phyloP scores from a whole-genome alignment of 2,329 filamentous ascomycete species.

The Trichoderma pleuroti region DNA sequence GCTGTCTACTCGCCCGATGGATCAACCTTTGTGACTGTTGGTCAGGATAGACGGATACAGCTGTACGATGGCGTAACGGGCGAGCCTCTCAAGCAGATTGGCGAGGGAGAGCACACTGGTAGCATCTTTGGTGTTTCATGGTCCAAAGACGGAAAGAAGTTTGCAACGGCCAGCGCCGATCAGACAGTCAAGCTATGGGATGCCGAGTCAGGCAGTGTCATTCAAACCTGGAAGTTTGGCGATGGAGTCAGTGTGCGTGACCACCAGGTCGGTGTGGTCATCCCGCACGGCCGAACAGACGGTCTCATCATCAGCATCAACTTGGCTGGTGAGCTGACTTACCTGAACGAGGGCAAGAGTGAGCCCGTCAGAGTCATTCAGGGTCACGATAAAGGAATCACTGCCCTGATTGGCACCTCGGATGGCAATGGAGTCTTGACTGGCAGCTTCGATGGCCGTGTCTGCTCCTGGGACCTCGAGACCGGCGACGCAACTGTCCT shows the following conservation, averaged over 20 bases:
- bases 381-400: constrained; percentile 90
- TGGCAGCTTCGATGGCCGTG: constrained; percentile 85
- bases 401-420: constrained; percentile 54
- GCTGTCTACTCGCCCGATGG: constrained; percentile 90
- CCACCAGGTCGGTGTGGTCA: constrained; percentile 93
- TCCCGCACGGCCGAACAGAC: constrained; percentile 77
- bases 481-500: constrained; percentile 66
- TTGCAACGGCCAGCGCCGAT: constrained; percentile 90
- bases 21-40: constrained; percentile 75
- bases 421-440: constrained; percentile 67
- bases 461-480: constrained; percentile 77
- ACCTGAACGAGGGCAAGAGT: constrained; percentile 69
- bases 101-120: constrained; percentile 81
- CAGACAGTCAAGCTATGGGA: constrained; percentile 96
- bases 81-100: constrained; percentile 72
- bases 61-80: constrained; percentile 96
- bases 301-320: constrained; percentile 87
- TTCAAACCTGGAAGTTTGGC: constrained; percentile 83
- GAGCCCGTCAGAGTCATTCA: constrained; percentile 70
- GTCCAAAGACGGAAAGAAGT: constrained; percentile 78
- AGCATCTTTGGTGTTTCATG: constrained; percentile 92
- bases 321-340: constrained; percentile 84
- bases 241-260: constrained; percentile 72
- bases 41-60: constrained; percentile 89
- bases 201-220: constrained; percentile 69